Evolutionary conservation across 2,329 filamentous ascomycete species (phyloP).

Genomic region (Xylaria hypoxylon): DNA sequence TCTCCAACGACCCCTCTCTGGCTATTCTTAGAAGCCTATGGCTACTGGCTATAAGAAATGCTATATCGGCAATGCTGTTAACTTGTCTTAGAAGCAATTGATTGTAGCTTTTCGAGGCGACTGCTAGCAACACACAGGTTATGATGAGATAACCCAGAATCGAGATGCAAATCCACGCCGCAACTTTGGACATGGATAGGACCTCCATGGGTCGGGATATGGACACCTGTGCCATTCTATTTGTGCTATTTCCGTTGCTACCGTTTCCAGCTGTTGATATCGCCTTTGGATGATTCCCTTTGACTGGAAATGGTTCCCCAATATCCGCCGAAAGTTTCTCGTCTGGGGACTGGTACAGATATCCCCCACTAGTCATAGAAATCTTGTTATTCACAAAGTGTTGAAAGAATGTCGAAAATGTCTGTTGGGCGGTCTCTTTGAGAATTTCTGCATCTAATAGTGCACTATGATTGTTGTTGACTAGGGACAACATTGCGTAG

Average conservation of each 20-base stretch:
- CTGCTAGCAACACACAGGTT: conserved; percentile 7
- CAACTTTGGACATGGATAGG: conserved; percentile 1
- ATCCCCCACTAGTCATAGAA: conserved; percentile 9
- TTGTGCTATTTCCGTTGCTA: not conserved
- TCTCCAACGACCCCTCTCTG: not conserved
- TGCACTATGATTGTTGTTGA: conserved; percentile 8
- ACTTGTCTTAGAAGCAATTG: conserved; percentile 11
- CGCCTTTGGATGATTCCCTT: not conserved
- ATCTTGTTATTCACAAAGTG: conserved; percentile 20
- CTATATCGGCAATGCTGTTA: conserved; percentile 17
- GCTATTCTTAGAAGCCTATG: not conserved
- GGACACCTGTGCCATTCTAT: not conserved
- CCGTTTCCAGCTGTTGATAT: not conserved
- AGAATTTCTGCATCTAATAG: conserved; percentile 6
- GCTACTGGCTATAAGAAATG: conserved; percentile 14
- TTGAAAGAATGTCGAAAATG: conserved; percentile 16
- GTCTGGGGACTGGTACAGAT: conserved; percentile 3
- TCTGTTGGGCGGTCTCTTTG: not conserved
- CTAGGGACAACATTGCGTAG: conserved; percentile 16
- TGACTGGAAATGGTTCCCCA: not conserved
- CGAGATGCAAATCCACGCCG: conserved; percentile 19
- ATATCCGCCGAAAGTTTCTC: conserved; percentile 15
- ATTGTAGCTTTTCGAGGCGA: conserved; percentile 12
- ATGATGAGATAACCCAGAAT: conserved; percentile 17
- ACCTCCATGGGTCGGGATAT: conserved; percentile 19